Evolutionary conservation across 495 filamentous ascomycete species (phyloP).

Genomic region (Bryoglossum gracile): DNA sequence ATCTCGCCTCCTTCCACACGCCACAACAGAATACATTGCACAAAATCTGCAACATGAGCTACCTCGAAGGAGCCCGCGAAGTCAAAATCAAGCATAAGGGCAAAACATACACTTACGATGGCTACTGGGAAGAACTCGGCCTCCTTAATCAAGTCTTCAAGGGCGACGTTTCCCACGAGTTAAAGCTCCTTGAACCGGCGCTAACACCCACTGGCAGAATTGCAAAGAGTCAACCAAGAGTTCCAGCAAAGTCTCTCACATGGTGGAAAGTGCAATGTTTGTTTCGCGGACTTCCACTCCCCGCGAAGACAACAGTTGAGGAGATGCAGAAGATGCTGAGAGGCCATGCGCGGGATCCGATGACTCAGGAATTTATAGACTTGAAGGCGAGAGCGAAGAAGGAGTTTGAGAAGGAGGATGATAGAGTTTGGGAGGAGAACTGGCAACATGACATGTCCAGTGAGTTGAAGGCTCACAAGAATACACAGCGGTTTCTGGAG

Average conservation of each 20-base stretch:
- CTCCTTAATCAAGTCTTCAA: neutral
- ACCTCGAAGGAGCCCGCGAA: no score
- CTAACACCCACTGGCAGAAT: neutral
- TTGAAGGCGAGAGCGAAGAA: neutral
- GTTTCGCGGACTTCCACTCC: neutral
- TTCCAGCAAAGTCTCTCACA: neutral
- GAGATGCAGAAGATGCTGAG: neutral
- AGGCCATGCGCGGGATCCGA: neutral
- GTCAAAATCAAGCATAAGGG: neutral
- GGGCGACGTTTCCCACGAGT: neutral
- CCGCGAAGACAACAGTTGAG: neutral
- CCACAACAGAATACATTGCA: no score
- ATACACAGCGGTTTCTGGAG: neutral
- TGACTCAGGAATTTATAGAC: neutral
- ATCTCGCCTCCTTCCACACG: no score
- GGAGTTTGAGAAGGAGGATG: neutral
- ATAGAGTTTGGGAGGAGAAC: neutral
- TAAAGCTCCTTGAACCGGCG: neutral
- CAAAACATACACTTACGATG: neutral
- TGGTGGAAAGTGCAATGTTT: slow-evolving; percentile 13
- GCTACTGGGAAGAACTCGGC: neutral
- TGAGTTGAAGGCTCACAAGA: neutral
- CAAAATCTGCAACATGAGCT: no score
- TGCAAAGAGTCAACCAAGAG: neutral
- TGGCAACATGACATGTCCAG: slow-evolving; percentile 1